A percentile compares a stretch with the other conserved stretches of the same genome.
phyloP scores from a whole-genome alignment of 768 basidiomycete genomes.

The Imleria badia region DNA sequence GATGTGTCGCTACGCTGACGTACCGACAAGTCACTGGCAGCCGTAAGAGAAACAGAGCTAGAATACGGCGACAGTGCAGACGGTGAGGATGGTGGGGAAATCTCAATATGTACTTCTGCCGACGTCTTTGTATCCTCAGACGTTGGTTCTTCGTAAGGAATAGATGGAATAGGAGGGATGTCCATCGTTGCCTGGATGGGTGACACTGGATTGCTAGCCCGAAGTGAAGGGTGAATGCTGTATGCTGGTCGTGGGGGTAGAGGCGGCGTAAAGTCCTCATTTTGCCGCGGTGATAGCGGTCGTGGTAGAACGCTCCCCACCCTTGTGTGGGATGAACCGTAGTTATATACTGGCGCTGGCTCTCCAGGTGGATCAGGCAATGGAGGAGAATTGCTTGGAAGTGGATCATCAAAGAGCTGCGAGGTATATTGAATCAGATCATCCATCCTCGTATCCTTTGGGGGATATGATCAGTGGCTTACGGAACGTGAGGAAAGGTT shows the following conservation, averaged over 20 bases:
- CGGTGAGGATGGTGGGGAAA: constrained; percentile 23
- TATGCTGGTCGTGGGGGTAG: constrained; percentile 65
- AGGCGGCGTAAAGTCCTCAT: constrained; percentile 72
- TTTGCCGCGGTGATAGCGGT: constrained; percentile 24
- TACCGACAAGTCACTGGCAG: constrained; percentile 3
- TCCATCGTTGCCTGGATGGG: constrained; percentile 44
- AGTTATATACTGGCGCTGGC: constrained; percentile 51
- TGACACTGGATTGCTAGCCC: constrained; percentile 46
- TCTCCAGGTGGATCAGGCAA: constrained; percentile 72
- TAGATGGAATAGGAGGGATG: constrained; percentile 29
- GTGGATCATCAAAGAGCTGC: constrained; percentile 63
- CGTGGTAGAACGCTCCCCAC: constrained; percentile 47
- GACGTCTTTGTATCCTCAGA: constrained; percentile 1
- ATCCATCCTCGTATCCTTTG: constrained; percentile 76
- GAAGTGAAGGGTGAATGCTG: constrained; percentile 78
- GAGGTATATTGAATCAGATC: constrained; percentile 74
- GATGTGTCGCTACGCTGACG: constrained; percentile 11
- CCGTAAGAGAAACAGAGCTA: constrained; percentile 15
- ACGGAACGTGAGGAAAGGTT: constrained; percentile 34
- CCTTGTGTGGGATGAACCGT: constrained; percentile 73
- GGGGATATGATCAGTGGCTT: neutral
- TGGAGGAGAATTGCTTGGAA: constrained; percentile 56
- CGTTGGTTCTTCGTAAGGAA: constrained; percentile 24
- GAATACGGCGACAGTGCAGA: constrained; percentile 10
- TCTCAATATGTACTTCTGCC: constrained; percentile 7